Percentiles rank a stretch among this genome's conserved stretches.
phyloP scores from a whole-genome alignment of 2,329 filamentous ascomycete genomes.

The Colletotrichum lupini region DNA sequence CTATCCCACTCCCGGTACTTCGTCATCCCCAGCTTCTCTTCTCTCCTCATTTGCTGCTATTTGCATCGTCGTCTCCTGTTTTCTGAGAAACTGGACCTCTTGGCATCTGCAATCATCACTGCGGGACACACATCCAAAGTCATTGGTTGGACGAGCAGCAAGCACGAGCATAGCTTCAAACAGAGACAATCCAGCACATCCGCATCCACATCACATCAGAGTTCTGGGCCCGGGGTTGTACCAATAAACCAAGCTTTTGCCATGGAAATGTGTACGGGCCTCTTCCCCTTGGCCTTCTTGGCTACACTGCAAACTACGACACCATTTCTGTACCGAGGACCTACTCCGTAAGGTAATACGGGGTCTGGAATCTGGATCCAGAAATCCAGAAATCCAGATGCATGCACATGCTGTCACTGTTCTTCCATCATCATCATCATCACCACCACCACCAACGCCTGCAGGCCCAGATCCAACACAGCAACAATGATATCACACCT shows the following conservation, averaged over 20 bases:
- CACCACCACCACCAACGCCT: not conserved
- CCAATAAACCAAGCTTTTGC: constrained; percentile 29
- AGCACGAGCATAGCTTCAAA: not conserved
- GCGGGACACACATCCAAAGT: not conserved
- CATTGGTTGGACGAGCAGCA: not conserved
- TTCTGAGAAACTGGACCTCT: not conserved
- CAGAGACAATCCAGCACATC: not conserved
- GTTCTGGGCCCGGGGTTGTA: constrained; percentile 20
- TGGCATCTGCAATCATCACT: not conserved
- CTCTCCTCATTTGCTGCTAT: not conserved
- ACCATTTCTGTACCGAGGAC: constrained; percentile 8
- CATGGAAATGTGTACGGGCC: constrained; percentile 24
- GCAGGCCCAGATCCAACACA: not conserved
- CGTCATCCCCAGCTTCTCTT: not conserved
- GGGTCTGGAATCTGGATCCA: not conserved
- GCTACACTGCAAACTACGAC: not conserved
- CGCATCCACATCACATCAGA: not conserved
- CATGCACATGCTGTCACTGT: constrained; percentile 20
- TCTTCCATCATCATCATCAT: constrained; percentile 14
- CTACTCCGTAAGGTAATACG: not conserved
- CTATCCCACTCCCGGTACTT: not conserved
- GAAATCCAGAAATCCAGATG: not conserved
- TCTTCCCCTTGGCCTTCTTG: not conserved
- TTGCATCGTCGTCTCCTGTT: not conserved
- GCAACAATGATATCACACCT: constrained; percentile 29